Conservation (phyloP, 2,329 filamentous ascomycete species). For the Lasiodiplodia sp. region DNA sequence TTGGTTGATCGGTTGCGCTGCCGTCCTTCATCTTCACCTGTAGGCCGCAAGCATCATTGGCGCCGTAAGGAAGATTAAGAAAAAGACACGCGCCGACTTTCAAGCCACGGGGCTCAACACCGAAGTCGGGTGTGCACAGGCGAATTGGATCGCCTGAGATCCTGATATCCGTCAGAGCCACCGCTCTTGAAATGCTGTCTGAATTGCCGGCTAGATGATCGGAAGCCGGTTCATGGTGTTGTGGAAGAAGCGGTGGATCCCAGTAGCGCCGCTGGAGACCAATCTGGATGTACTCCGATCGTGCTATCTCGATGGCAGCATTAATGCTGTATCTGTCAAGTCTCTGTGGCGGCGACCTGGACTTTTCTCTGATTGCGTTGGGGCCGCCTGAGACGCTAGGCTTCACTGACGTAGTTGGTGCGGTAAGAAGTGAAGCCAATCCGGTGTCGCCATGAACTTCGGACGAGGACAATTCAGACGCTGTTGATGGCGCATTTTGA, state of each 20-base stretch:
- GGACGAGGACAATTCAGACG: neutral
- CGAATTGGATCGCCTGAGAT: constrained; percentile 11
- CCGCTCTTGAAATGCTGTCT: neutral
- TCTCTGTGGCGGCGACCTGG: neutral
- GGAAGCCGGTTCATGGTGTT: neutral
- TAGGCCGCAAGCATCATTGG: constrained; percentile 9
- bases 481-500: neutral
- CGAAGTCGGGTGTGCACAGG: constrained; percentile 1
- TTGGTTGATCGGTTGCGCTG: neutral
- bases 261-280: constrained; percentile 11
- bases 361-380: too few species aligned
- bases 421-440: neutral
- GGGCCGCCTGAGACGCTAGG: neutral
- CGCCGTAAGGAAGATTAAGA: constrained; percentile 22
- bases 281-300: neutral
- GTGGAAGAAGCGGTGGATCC: constrained; percentile 4
- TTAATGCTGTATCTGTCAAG: neutral
- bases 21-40: constrained; percentile 20
- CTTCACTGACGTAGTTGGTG: neutral
- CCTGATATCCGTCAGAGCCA: constrained; percentile 13
- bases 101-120: constrained; percentile 5
- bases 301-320: neutral
- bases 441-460: neutral
- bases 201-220: too few species aligned
- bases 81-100: constrained; percentile 18